A percentile compares a stretch with the other conserved stretches of the same genome.
These are phyloP conservation scores for Cyberlindnera galapagoensis DNA, from an alignment of 805 yeast genomes.

Conservation along the genomic window DNA sequence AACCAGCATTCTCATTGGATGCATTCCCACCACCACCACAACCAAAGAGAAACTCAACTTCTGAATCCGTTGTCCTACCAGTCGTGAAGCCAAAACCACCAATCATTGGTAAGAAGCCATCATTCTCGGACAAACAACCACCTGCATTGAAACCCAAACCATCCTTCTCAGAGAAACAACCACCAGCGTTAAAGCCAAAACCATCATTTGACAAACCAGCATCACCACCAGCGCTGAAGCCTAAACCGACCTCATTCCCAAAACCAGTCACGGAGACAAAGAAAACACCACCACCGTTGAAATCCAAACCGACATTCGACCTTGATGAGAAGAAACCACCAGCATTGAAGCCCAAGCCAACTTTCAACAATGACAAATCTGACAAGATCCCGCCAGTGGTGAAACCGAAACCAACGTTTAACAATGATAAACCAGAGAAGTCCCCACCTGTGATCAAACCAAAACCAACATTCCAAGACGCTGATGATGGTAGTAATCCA, in stretches of 20 bases:
- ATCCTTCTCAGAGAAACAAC: constrained; percentile 2
- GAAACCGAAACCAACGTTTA: too few species aligned
- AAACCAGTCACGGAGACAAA: too few species aligned
- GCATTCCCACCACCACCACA: constrained; percentile 2
- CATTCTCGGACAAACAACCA: not conserved
- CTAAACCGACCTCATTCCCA: constrained; percentile 14
- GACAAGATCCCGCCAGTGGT: too few species aligned
- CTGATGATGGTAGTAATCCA: constrained; percentile 26
- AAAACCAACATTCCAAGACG: constrained; percentile 4
- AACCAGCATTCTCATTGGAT: constrained; percentile 1
- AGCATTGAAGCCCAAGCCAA: constrained; percentile 11
- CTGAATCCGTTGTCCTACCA: not conserved
- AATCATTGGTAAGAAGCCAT: not conserved
- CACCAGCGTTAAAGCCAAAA: constrained; percentile 15
- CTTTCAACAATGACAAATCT: too few species aligned
- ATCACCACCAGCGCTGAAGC: constrained; percentile 24
- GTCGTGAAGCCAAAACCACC: constrained; percentile 1
- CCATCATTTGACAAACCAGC: constrained; percentile 1
- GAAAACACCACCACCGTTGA: constrained; percentile 7
- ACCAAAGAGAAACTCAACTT: too few species aligned
- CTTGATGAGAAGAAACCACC: constrained; percentile 7
- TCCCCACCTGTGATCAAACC: constrained; percentile 1
- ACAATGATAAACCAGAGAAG: not conserved
- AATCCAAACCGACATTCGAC: constrained; percentile 9
- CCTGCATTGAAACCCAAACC: constrained; percentile 3